Base-by-base conservation (phyloP, 2,329 filamentous ascomycete species). In the Aspergillus tamarii region DNA sequence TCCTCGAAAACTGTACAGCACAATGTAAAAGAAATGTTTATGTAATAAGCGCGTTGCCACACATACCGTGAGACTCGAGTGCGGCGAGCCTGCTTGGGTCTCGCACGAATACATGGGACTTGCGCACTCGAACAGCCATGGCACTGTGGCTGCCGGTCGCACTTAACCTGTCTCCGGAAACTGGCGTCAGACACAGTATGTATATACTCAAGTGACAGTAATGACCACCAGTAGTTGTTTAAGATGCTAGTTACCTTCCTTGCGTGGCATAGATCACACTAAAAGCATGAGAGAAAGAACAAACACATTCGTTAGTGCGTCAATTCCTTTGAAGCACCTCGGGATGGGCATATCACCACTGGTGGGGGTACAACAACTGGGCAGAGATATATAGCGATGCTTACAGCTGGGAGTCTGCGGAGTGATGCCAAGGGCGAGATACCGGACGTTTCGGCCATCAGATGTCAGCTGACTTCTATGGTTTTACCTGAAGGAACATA, bases 51-150 rank as follows among this genome's bases (percentile, higher is more conserved):
- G 26, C 14, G 30, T n/a, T 16, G 14, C 26, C 16, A 28, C 26
- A 32, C 39, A 10, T 57, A 57, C 55, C 39, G 55, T 21, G 55
- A 57, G 30, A 21, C 41, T 57, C 26, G 14, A 14, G 16, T n/a
- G 12, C 39, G 55, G 10, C 55, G 55, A 57, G 36, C 16, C n/a
- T 45, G 55, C 39, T 45, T 43, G 32, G 55, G 30, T 46, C 39
- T 57, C 8, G 55, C 45, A 21, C 55, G 55, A 32, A 57, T 46
- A 16, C 55, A 57, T 50, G 46, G 9, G 26, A 50, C 46, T 10
- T 50, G 26, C 12, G 46, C 46, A 30, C 46, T 50, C 7, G 8
- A 30, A 50, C 46, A 50, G 3, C 46, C 23, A 10, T 19, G 23
- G 8, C 46, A 50, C 19, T 50, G 46, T 32, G 46, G 23, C 26